These are phyloP conservation scores for Thalassiosira hispida DNA, from an alignment of 352 stramenopile species.

Conservation along the genomic window DNA sequence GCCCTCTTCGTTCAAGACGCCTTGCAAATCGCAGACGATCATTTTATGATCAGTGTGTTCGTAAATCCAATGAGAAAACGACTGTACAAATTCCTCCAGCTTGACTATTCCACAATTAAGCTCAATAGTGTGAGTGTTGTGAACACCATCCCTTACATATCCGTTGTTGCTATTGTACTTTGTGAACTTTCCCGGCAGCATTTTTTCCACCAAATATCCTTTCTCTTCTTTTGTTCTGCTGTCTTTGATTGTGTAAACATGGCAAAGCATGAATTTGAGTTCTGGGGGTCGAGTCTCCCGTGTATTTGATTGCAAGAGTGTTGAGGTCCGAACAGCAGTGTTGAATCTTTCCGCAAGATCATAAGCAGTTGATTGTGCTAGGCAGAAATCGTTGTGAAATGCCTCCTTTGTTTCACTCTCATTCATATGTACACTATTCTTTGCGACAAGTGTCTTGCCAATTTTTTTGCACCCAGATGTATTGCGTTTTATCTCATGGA, in stretches of 20 bases:
- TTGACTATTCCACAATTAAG: constrained; percentile 42
- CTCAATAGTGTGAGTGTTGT: constrained; percentile 36
- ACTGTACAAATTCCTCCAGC: constrained; percentile 54
- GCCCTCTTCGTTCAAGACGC: constrained; percentile 64
- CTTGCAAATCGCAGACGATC: constrained; percentile 73
- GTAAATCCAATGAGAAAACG: constrained; percentile 63
- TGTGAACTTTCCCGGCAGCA: constrained; percentile 57
- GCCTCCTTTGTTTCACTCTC: constrained; percentile 48
- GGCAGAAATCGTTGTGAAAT: constrained; percentile 63
- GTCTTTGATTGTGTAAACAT: constrained; percentile 55
- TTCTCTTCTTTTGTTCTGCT: constrained; percentile 31
- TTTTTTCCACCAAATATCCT: constrained; percentile 45
- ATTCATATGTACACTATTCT: constrained; percentile 48
- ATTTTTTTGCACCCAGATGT: constrained; percentile 30
- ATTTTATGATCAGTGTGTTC: constrained; percentile 32
- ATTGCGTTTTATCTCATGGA: constrained; percentile 56
- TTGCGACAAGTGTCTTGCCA: constrained; percentile 60
- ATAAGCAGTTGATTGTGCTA: constrained; percentile 42
- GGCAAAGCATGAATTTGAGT: constrained; percentile 53
- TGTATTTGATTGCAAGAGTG: constrained; percentile 31
- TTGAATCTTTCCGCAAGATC: constrained; percentile 60
- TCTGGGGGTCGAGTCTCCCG: constrained; percentile 30
- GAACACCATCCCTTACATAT: constrained; percentile 36
- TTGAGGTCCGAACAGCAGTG: constrained; percentile 37
- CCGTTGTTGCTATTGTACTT: constrained; percentile 73